Conservation (phyloP, 164 flowering plant species). For the Vitis rotundifolia region DNA sequence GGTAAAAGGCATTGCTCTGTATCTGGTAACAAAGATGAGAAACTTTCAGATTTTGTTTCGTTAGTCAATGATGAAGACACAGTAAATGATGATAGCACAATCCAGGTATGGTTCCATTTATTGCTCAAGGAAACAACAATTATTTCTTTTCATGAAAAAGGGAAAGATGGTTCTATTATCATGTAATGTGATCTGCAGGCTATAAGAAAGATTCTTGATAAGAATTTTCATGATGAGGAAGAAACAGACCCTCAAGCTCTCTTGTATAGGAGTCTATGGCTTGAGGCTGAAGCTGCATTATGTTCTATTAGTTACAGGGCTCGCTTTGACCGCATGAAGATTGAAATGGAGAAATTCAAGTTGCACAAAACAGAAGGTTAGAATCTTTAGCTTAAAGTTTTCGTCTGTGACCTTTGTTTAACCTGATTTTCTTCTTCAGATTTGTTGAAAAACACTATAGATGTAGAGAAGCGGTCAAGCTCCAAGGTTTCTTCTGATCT, state of each 20-base stretch:
- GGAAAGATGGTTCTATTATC: neutral
- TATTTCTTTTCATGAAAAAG: neutral
- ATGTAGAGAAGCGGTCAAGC: slow-evolving; percentile 13
- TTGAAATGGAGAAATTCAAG: slow-evolving; percentile 42
- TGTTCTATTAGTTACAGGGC: slow-evolving; percentile 63
- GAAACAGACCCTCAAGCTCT: slow-evolving; percentile 41
- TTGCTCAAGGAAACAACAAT: neutral
- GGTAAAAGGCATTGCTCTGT: slow-evolving; percentile 4
- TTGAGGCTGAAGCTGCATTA: slow-evolving; percentile 88
- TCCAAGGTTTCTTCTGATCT: slow-evolving; percentile 7
- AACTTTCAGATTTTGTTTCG: slow-evolving; percentile 12
- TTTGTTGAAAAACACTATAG: slow-evolving; percentile 16
- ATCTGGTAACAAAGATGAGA: slow-evolving; percentile 21
- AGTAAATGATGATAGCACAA: slow-evolving; percentile 36
- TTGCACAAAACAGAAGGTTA: slow-evolving; percentile 32
- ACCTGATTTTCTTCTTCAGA: slow-evolving; percentile 8
- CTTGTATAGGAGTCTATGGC: slow-evolving; percentile 80
- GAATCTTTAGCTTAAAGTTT: neutral
- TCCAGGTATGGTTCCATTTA: slow-evolving; percentile 41
- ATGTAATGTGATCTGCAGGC: slow-evolving; percentile 40
- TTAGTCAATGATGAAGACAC: slow-evolving; percentile 22
- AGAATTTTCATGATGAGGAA: slow-evolving; percentile 49
- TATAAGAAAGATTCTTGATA: slow-evolving; percentile 51
- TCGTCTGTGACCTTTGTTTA: neutral
- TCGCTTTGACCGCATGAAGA: slow-evolving; percentile 53